Conservation (phyloP, 768 basidiomycete species). For the Leucocoprinus sp. region DNA sequence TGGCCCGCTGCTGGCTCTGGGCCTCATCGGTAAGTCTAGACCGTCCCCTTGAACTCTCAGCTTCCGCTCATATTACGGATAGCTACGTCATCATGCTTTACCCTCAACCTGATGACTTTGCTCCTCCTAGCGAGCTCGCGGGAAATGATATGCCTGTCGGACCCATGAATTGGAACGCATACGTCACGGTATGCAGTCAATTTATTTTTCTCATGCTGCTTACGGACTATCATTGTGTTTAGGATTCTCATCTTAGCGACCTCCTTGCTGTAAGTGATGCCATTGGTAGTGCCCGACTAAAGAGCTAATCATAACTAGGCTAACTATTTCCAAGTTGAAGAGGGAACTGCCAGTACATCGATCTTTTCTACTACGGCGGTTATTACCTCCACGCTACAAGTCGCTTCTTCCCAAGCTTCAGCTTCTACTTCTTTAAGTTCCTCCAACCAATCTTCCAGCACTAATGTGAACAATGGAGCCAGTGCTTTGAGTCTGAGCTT, state of each 20-base stretch:
- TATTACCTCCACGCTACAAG: slow-evolving; percentile 52
- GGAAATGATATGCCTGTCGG: slow-evolving; percentile 42
- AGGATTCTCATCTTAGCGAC: slow-evolving; percentile 9
- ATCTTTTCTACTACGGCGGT: slow-evolving; percentile 58
- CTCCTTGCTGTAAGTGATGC: slow-evolving; percentile 7
- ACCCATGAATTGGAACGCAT: slow-evolving; percentile 41
- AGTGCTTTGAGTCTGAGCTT: background rate
- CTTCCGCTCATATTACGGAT: slow-evolving; percentile 1
- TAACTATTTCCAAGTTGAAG: slow-evolving; percentile 68
- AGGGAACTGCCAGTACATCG: slow-evolving; percentile 48
- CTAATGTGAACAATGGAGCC: slow-evolving; percentile 11
- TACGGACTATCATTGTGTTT: background rate
- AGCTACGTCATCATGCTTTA: slow-evolving; percentile 68
- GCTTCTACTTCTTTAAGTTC: slow-evolving; percentile 10
- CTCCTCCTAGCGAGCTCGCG: slow-evolving; percentile 49
- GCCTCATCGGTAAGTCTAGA: slow-evolving; percentile 52
- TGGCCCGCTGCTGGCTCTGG: slow-evolving; percentile 62
- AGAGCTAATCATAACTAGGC: slow-evolving; percentile 30
- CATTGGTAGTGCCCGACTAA: background rate
- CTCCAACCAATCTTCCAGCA: slow-evolving; percentile 10
- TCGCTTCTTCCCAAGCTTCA: slow-evolving; percentile 11
- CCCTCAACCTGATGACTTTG: slow-evolving; percentile 54
- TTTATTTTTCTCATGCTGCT: background rate
- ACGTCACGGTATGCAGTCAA: slow-evolving; percentile 1
- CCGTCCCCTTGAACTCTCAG: background rate